A percentile compares a stretch with the other conserved stretches of the same genome.
phyloP scores from a whole-genome alignment of 768 basidiomycete species.

The Tubosaeta brunneosetosa region DNA sequence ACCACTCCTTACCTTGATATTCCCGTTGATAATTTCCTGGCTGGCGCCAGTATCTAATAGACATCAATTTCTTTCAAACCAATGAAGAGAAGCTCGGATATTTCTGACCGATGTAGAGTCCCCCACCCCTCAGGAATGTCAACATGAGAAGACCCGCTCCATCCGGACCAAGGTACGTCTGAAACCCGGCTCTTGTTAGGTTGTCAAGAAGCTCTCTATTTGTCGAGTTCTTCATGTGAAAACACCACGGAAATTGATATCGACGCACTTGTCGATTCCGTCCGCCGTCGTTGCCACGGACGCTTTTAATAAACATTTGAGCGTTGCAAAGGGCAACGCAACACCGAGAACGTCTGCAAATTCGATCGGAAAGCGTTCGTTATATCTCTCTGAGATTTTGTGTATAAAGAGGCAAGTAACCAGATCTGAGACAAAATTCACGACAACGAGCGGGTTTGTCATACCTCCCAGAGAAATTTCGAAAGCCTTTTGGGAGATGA shows the following conservation, averaged over 20 bases:
- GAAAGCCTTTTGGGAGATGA: constrained; percentile 15
- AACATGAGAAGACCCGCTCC: constrained; percentile 33
- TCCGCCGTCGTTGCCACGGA: constrained; percentile 4
- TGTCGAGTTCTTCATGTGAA: background rate
- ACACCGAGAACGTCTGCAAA: constrained; percentile 22
- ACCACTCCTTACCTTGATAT: constrained; percentile 48
- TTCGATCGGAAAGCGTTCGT: constrained; percentile 23
- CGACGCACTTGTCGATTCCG: constrained; percentile 22
- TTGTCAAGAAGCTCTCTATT: constrained; percentile 36
- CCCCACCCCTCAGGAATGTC: constrained; percentile 32
- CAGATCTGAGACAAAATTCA: background rate
- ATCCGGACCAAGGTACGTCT: constrained; percentile 35
- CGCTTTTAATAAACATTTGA: constrained; percentile 10
- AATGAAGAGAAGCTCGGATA: background rate
- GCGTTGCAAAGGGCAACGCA: constrained; percentile 21
- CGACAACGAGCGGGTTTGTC: background rate
- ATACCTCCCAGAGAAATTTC: constrained; percentile 15
- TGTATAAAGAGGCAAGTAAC: background rate
- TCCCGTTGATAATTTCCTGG: constrained; percentile 42
- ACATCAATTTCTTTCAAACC: background rate
- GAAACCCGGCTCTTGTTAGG: constrained; percentile 35
- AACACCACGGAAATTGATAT: background rate
- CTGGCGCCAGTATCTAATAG: constrained; percentile 37
- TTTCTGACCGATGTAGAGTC: constrained; percentile 36
- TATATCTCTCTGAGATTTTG: constrained; percentile 20